These are phyloP conservation scores for Fragaria ananassa DNA, from an alignment of 306 rosid genomes.

Conservation along the genomic window DNA sequence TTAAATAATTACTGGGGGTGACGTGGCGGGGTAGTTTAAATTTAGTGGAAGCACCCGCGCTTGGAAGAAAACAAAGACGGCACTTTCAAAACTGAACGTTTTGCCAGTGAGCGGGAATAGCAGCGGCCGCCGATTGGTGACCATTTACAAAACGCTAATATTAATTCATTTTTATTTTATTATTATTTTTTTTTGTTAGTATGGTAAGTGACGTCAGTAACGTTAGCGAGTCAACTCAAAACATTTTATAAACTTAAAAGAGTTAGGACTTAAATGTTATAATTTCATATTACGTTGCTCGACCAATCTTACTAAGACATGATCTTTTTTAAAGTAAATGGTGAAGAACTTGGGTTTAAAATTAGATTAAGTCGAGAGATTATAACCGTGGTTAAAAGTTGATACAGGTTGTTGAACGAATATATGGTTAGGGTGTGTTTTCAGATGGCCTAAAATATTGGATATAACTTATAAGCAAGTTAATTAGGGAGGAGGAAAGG, in stretches of 20 bases:
- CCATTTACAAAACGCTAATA: slow-evolving; percentile 10
- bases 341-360: too few relatives aligned
- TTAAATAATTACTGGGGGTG: neutral
- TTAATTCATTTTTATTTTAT: neutral
- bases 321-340: too few relatives aligned
- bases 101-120: slow-evolving; percentile 80
- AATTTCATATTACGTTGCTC: too few relatives aligned
- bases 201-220: too few relatives aligned
- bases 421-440: neutral
- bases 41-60: slow-evolving; percentile 33
- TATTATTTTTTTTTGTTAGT: too few relatives aligned
- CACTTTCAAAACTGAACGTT: slow-evolving; percentile 34
- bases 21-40: slow-evolving; percentile 47
- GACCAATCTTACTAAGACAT: too few relatives aligned
- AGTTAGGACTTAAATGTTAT: too few relatives aligned
- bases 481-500: neutral
- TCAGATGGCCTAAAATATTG: neutral
- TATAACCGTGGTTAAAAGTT: neutral
- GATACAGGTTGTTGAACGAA: neutral
- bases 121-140: slow-evolving; percentile 38
- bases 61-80: slow-evolving; percentile 3
- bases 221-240: too few relatives aligned
- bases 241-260: too few relatives aligned
- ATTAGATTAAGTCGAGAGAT: too few relatives aligned
- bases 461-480: neutral